Evolutionary conservation across 345 rosid genomes (phyloP), one percentile per base, ranked within the genome.

Genomic region (Dipteronia sinensis): DNA sequence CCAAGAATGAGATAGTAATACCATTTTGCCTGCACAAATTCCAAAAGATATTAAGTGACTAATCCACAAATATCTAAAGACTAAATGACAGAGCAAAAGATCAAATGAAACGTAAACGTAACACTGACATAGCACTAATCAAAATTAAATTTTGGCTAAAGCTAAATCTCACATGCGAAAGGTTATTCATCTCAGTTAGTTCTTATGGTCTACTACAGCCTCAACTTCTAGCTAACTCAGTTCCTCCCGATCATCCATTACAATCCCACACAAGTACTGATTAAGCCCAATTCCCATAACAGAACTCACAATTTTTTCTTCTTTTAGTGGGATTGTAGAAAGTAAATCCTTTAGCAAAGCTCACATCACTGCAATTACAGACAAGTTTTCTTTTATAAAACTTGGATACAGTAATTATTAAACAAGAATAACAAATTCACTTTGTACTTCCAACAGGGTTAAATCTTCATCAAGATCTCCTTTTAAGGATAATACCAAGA

Each of bases 1-100:
- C 87, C 94, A 80, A 95, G 95, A 80, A 91, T 74, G 17, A 86
- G 80, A 79, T 93, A 93, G 77, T 87, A 86, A 83, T 91, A 95
- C 99, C 94, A 95, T 82, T 91, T 92, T 38, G 87, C 96, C 99
- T 92, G 91, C 85, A 90, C 51, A 78, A 80, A 61, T 75, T 80
- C 76, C 74, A 68, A 38, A 55, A 76, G 51, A 13, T 17, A 79
- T 55, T 67, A 73, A 71, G 22, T 61, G 66, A 61, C 27, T 51
- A 63, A 76, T 2, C 1, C 1, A 69, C 11, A 16, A 12, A 29
- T 44, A 55, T 27, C 63, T 10, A 19, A 20, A 56, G 10, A 20
- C 13, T 73, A 76, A 6, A 47, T n/a, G 47, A 62, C 19, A 23
- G n/a, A 22, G 65, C 17, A 62, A 29, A 47, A 44, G 73, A 49